A percentile compares a stretch with the other conserved stretches of the same genome.
Conservation (phyloP, 2,329 filamentous ascomycete species). For the Talaromyces verruculosus region DNA sequence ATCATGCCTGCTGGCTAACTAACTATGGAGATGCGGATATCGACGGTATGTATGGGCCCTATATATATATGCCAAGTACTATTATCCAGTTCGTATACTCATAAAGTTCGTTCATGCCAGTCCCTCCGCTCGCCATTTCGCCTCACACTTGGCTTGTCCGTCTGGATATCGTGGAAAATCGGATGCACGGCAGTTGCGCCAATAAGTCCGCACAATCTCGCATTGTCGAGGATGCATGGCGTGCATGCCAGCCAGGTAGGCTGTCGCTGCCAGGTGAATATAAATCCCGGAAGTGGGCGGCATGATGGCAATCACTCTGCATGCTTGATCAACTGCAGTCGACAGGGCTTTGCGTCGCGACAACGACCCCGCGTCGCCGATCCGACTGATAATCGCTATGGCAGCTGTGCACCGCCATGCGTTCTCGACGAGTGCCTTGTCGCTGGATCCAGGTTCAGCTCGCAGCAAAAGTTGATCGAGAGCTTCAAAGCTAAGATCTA, state of each 20-base stretch:
- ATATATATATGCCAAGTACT: background rate
- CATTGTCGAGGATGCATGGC: conserved; percentile 37
- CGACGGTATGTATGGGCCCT: background rate
- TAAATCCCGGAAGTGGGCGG: conserved; percentile 40
- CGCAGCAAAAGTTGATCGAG: conserved; percentile 24
- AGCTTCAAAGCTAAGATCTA: conserved; percentile 20
- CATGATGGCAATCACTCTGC: conserved; percentile 35
- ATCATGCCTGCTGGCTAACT: background rate
- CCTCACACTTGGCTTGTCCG: conserved; percentile 35
- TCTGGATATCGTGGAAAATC: conserved; percentile 43
- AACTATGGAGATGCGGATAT: background rate
- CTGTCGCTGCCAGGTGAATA: conserved; percentile 42
- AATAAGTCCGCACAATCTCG: conserved; percentile 39
- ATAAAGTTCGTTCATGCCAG: conserved; percentile 22
- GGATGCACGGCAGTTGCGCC: conserved; percentile 40
- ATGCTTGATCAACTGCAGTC: conserved; percentile 38
- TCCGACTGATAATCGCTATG: conserved; percentile 33
- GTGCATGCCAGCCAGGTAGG: conserved; percentile 41
- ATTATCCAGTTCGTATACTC: background rate
- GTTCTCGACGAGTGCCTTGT: conserved; percentile 29
- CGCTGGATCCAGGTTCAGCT: conserved; percentile 13
- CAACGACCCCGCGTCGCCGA: conserved; percentile 5
- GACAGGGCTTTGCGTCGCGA: conserved; percentile 26
- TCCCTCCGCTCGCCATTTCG: conserved; percentile 33
- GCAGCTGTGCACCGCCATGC: conserved; percentile 40